Evolutionary conservation across 2,329 filamentous ascomycete species (phyloP), one percentile per base, ranked within the genome.

Genomic region (Diaporthe citrichinensis): DNA sequence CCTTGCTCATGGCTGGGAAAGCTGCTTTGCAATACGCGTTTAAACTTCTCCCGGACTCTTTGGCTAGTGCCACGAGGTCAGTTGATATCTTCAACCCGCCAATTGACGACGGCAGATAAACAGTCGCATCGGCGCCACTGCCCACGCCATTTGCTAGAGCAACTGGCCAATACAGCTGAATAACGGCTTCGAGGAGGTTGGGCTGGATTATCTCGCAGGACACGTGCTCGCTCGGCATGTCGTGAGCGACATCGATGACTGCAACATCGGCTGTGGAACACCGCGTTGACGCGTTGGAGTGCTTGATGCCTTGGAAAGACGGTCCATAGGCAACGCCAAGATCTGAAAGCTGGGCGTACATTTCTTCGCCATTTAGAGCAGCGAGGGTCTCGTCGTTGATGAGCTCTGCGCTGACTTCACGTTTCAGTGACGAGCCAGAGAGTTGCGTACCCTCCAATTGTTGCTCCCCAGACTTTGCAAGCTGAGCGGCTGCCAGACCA

Each of bases 261-360:
- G 82, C 59, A 6, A 44, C 25, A 3, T 55, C 49, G 5, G 46
- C 49, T 4, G 49, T 41, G 15, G 65, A 55, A 25, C 31, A 69
- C 2, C 28, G 34, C 14, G 28, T 36, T 3, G 59, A 51, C 20
- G 87, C 76, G n/a, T 83, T 81, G 78, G 86, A 88, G 72, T 87
- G 85, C 58, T 83, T 82, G 14, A 91, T 78, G 4, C 88, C 86
- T 79, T 89, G 88, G 82, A 91, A 91, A 0, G 84, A 84, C 1
- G 85, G 81, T 0, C 89, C 89, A 76, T 91, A 91, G 1, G 83
- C 81, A 0, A 88, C 87, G 0, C 89, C 89, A 25, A 87, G 80
- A 7, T 86, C 83, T 1, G 83, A 79, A 12, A 91, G 84, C 20
- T 81, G 78, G 2, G 87, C 82, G 73, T 91, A 91, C 78, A 91